Percentiles rank a stretch among this genome's conserved stretches.
Conservation (phyloP, 768 basidiomycete species). For the Gautieria morchelliformis region DNA sequence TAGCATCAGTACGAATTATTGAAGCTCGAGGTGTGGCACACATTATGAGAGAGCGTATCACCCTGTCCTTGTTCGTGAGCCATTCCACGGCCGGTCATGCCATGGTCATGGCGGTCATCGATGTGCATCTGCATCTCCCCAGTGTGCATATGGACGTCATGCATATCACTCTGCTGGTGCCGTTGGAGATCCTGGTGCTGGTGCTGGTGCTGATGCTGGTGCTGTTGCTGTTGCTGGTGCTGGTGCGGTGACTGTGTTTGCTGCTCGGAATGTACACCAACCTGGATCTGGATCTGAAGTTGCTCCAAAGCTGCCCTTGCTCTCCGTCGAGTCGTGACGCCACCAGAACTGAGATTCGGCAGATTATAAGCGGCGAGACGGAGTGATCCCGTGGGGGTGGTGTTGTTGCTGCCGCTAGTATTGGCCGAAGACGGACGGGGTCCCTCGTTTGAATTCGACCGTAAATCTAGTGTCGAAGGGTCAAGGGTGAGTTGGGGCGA, state of each 20-base stretch:
- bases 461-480: slow-evolving; percentile 9
- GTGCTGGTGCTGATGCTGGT: slow-evolving; percentile 1
- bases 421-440: neutral
- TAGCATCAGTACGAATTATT: neutral
- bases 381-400: slow-evolving; percentile 7
- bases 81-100: neutral
- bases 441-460: slow-evolving; percentile 4
- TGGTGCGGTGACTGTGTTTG: neutral
- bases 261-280: neutral
- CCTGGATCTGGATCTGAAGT: slow-evolving; percentile 5
- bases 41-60: neutral
- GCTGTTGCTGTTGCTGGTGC: neutral
- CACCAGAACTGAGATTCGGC: slow-evolving; percentile 2
- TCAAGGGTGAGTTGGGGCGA: slow-evolving; percentile 9
- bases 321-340: slow-evolving; percentile 6
- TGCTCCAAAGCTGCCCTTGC: slow-evolving; percentile 4
- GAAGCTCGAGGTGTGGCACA: neutral
- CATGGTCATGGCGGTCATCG: neutral
- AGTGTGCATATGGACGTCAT: slow-evolving; percentile 5
- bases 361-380: slow-evolving; percentile 7
- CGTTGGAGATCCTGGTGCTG: neutral
- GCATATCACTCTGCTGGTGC: slow-evolving; percentile 8
- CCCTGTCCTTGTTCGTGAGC: slow-evolving; percentile 1
- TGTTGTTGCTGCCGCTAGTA: slow-evolving; percentile 2
- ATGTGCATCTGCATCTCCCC: slow-evolving; percentile 6